phyloP scores from a whole-genome alignment of 1,284 basidiomycete species.

The Inonotus obliquus region DNA sequence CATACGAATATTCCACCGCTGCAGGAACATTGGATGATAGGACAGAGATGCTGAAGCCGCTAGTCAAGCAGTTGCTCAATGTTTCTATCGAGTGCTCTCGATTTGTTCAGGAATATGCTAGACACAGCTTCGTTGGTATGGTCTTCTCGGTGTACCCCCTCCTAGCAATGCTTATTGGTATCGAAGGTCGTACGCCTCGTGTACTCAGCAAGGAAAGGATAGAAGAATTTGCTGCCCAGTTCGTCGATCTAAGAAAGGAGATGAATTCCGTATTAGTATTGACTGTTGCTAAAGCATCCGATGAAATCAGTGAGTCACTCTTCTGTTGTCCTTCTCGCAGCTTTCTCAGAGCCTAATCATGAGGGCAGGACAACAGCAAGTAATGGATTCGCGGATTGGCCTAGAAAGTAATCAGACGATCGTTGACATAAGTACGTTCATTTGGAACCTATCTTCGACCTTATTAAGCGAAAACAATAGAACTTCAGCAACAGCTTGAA shows the following conservation, averaged over 20 bases:
- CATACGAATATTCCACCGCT: background rate
- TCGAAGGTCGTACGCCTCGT: background rate
- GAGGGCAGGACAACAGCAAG: background rate
- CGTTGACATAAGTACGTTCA: background rate
- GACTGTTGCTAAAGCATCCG: background rate
- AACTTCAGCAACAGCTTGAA: background rate
- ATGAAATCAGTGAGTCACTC: background rate
- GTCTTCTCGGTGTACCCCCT: too few species aligned
- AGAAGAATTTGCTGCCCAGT: background rate
- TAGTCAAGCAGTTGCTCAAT: background rate
- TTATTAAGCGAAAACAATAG: background rate
- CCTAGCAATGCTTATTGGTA: background rate
- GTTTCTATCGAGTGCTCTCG: background rate
- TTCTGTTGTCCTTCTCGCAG: background rate
- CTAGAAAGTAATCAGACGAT: background rate
- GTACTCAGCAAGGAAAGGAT: background rate
- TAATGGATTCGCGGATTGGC: background rate
- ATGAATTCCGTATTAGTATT: background rate
- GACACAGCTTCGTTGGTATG: background rate
- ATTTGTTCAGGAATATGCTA: background rate
- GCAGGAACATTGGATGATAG: background rate
- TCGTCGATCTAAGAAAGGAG: background rate
- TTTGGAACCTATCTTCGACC: background rate
- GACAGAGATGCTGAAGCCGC: background rate
- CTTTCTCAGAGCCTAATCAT: too few species aligned